Evolutionary conservation across 495 filamentous ascomycete genomes (phyloP), one percentile per base, ranked within the genome.

Genomic region (Penicillium cinerascens): DNA sequence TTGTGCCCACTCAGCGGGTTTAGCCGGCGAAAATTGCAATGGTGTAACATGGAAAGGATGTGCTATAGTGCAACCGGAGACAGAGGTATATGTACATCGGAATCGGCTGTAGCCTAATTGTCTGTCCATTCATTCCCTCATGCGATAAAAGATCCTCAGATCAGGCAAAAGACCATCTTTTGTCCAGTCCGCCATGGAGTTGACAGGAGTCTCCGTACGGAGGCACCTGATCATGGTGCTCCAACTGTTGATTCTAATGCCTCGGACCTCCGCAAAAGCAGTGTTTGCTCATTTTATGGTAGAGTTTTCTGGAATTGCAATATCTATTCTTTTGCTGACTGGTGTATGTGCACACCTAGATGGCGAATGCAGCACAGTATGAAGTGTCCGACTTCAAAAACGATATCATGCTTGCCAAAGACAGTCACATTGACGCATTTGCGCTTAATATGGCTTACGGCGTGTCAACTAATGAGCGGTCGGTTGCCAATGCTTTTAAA

Each of bases 371-470:
- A 10, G 29, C 29, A 10, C 29, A 33, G 11, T 33, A 33, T 33
- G 29, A 33, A 13, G 29, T 13, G 3, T 10, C 10, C 8, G 29
- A 33, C 29, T 33, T 33, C 11, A 13, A 15, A 15, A 33, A 33
- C 13, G 29, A 33, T 10, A 33, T 33, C 10, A 3, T 10, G 4
- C 29, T 33, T 33, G 29, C 29, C 29, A 33, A 33, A 33, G 29
- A 11, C 29, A 33, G 29, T 4, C 29, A 33, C 11, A 15, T 91
- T 45, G 87, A 91, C 61, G 87, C 82, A 0, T 91, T 91, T 60
- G 87, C 83, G 0, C 64, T 90, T 10, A 90, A 91, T 56, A 78
- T 88, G 36, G 87, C 78, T 0, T 73, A 76, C 4, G 67, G 59
- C 0, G 76, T 82, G 35, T 50, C 57, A 0, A 74, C 70, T 60